Evolutionary conservation across 2,329 filamentous ascomycete genomes (phyloP), one percentile per base, ranked within the genome.

Genomic region (Paecilomyces variotii): DNA sequence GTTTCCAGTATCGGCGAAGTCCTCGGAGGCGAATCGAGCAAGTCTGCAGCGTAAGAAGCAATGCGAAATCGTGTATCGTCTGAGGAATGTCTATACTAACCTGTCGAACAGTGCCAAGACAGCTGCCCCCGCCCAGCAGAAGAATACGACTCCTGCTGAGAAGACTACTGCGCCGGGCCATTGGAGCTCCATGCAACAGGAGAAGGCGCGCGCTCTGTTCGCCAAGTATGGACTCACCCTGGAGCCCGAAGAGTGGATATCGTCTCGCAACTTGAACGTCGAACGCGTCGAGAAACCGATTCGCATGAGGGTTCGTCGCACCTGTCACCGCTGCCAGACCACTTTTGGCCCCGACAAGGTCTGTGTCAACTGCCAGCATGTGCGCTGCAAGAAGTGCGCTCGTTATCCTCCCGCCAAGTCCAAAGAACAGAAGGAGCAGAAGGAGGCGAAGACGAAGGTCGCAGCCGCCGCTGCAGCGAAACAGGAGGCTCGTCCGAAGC

Each of bases 281-380:
- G 70, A 75, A 58, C 72, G 78, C 53, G 75, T 80, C 9, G 69
- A 75, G 55, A 79, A 78, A 60, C 72, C 74, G 26, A 76, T 79
- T 56, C 75, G 77, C 59, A 78, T 79, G 75, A 70, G 77, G 50
- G 75, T 80, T 32, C 77, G 71, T 55, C 78, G 77, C 53, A 87
- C 83, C 62, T 97, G 92, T 74, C 92, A 96, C 75, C 82, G 84
- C 64, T 97, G 92, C 78, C 83, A 86, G 59, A 84, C 87, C 12
- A 83, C 83, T 26, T 96, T 93, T 71, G 87, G 88, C 58, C 74
- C 82, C 24, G 84, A 87, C 67, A 91, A 87, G 75, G 80, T 87
- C 60, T 96, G 92, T 74, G 74, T 81, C 63, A 84, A 84, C 64
- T 97, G 92, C 77, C 82, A 88, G 65, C 92, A 97, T 75, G 79